Evolutionary conservation across 2,329 filamentous ascomycete species (phyloP).

Genomic region (Cercospora beticola): DNA sequence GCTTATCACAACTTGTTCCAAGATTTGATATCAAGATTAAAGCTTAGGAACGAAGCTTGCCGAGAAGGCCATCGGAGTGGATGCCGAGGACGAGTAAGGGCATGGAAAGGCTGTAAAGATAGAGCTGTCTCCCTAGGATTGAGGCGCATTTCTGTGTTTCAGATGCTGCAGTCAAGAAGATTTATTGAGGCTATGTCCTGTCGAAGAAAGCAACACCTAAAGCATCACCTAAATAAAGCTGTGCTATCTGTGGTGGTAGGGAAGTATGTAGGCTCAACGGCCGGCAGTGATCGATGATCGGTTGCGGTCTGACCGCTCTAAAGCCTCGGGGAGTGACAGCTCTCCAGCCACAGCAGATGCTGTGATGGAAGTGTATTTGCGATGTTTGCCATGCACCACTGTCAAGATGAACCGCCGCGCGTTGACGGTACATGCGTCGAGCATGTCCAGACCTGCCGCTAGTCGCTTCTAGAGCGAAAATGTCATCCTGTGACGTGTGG

Average conservation of each 20-base stretch:
- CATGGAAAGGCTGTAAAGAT: background rate
- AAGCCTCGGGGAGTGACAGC: background rate
- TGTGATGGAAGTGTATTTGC: background rate
- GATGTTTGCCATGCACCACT: background rate
- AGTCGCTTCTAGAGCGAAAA: background rate
- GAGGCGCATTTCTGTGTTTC: background rate
- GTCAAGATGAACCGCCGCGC: background rate
- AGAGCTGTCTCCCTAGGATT: background rate
- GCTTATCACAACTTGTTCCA: background rate
- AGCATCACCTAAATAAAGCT: background rate
- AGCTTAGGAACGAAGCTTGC: background rate
- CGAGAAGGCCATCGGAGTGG: background rate
- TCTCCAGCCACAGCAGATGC: background rate
- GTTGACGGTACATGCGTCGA: background rate
- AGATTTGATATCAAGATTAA: background rate
- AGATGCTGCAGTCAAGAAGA: background rate
- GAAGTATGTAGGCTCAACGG: background rate
- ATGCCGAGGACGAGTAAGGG: background rate
- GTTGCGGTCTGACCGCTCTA: background rate
- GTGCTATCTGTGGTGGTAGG: background rate
- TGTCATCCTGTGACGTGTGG: background rate
- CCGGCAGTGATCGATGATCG: slow-evolving; percentile 1
- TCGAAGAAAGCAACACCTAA: background rate
- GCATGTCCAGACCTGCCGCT: background rate
- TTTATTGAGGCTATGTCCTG: background rate